Base-by-base conservation (phyloP, 1,284 basidiomycete species). In the Papiliotrema flavescens region DNA sequence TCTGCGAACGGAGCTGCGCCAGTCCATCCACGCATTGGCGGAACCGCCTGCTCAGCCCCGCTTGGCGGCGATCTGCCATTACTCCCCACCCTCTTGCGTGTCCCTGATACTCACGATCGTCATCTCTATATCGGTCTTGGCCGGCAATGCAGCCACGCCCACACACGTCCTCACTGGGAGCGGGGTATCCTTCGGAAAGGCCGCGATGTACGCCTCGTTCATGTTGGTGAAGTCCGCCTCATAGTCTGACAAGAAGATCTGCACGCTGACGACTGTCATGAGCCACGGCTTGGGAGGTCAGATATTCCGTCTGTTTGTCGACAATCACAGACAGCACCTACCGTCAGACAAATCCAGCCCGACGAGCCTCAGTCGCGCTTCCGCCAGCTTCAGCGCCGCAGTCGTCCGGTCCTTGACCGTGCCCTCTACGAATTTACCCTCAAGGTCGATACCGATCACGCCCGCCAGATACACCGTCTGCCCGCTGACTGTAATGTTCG, bases 391-490 rank as follows among this genome's bases (percentile, higher is more conserved):
- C 64, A 81, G 83, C 14, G 83, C 78, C 47, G 79, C 81, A 70
- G 88, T 80, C 0, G 87, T 88, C 59, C 84, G 81, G 2, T 88
- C 88, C 66, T 84, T 85, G 3, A 88, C 88, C 6, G 82, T 84
- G 3, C 87, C 82, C 51, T 88, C 81, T 55, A 87, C 78, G 47
- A 80, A 78, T 69, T 88, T 89, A 0, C 87, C 88, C 49, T 86
- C 82, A 0, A 85, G 79, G 67, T 89, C 87, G 5, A 49, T 22
- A 14, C 54, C 54, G 19, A 56, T 34, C 2, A 56, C 44, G 13
- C 58, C 58, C 6, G 58, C 55, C 14, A 60, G 52, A 42, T 56
- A 60, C 14, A 53, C 58, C 15, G 36, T 53, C 52, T 56, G 37
- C 24, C 58, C 58, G 5, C 55, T 54, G 2, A 54, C 42, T 17